Base-by-base conservation (phyloP, 108 stramenopile species). In the Seminavis robusta region DNA sequence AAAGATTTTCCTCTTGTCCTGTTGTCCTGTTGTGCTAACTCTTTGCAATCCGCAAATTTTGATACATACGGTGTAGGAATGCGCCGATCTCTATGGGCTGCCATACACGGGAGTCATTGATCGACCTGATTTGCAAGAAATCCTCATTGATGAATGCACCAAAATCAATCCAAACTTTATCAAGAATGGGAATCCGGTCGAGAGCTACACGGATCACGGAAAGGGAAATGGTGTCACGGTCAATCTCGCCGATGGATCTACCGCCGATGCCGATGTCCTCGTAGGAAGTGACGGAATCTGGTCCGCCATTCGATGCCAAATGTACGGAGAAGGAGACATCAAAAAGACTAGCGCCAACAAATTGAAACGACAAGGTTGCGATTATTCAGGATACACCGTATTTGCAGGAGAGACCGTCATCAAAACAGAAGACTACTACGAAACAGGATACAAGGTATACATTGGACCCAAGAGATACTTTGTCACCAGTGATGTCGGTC, bases 251-350 rank as follows among this genome's bases (percentile, higher is more conserved):
- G 87, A 94, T 72, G 95, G 95, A 15, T 51, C 67, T 4, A 80
- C 48, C 41, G 85, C 59, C 21, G 76, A 92, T 17, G 90, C 86
- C 23, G 97, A 98, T 73, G 60, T 94, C 0, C 69, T 98, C 23
- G 90, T 98, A 7, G 97, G 97, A 44, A 94, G 95, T 13, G 97
- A 98, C 68, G 97, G 97, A 28, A 94, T 98, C 60, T 98, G 97
- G 97, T 88, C 86, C 20, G 82, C 88, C 27, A 81, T 97, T 13
- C 81, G 96, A 20, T 86, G 86, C 24, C 93, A 97, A 74, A 95
- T 97, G 96, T 97, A 94, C 79, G 67, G 83, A 25, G 96, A 98
- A 69, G 73, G 66, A 31, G 80, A 86, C 37, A 69, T 91, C 26
- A 83, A 86, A 69, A 79, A 84, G 29, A 84, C 53, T 34, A 59